These are phyloP conservation scores for Diaporthe caulivora DNA, from an alignment of 2,329 filamentous ascomycete species.

Conservation along the genomic window DNA sequence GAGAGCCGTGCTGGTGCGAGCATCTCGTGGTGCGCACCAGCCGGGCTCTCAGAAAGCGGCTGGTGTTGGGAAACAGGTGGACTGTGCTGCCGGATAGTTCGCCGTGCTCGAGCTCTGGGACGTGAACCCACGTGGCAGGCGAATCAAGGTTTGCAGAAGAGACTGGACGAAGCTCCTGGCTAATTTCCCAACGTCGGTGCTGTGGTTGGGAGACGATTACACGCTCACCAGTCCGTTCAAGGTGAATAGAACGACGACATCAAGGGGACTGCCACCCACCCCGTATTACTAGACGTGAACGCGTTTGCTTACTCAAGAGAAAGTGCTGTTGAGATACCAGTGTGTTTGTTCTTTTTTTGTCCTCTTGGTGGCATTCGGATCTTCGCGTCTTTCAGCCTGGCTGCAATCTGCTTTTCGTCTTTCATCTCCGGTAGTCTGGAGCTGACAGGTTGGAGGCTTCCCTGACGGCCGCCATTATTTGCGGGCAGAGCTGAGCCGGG, in stretches of 20 bases:
- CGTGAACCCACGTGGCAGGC: slow-evolving; percentile 26
- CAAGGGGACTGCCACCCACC: neutral
- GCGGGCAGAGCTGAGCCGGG: neutral
- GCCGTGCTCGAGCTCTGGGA: neutral
- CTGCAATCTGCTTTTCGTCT: slow-evolving; percentile 24
- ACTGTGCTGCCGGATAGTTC: slow-evolving; percentile 16
- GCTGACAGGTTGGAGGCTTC: slow-evolving; percentile 22
- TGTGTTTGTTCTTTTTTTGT: neutral
- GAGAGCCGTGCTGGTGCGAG: neutral
- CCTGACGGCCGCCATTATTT: slow-evolving; percentile 4
- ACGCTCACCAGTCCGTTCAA: neutral
- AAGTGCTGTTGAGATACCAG: neutral
- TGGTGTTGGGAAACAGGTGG: slow-evolving; percentile 3
- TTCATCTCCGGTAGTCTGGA: slow-evolving; percentile 23
- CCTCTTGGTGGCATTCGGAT: neutral
- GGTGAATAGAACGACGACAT: neutral
- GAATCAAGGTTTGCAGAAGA: slow-evolving; percentile 26
- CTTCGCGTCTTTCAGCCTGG: slow-evolving; percentile 12
- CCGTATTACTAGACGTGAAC: neutral
- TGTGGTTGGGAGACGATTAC: neutral
- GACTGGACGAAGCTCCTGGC: slow-evolving; percentile 2
- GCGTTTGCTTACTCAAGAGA: neutral
- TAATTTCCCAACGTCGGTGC: slow-evolving; percentile 5
- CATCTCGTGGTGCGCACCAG: neutral
- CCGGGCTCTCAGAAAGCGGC: neutral